Percentiles rank a stretch among this genome's conserved stretches.
Evolutionary conservation across 192 early-diverging fungal species (phyloP).

Genomic region (Backusella psychrophila): DNA sequence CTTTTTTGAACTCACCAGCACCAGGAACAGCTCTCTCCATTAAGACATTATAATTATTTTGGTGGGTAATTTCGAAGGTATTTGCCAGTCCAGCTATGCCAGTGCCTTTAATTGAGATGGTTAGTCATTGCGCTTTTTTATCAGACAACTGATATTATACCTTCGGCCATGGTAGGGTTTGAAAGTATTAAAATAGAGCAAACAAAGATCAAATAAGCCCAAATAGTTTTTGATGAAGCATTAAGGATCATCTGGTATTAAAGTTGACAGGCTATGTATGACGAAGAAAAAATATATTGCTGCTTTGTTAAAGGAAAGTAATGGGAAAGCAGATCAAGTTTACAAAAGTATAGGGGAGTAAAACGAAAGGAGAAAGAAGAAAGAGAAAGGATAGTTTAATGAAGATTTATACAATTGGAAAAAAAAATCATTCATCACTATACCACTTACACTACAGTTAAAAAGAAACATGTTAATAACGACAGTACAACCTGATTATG

Average conservation of each 20-base stretch:
- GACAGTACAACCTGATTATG: background rate
- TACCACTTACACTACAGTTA: background rate
- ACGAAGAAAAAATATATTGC: background rate
- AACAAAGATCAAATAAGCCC: constrained; percentile 2
- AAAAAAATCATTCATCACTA: background rate
- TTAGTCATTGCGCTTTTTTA: background rate
- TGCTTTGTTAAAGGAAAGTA: background rate
- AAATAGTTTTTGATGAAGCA: background rate
- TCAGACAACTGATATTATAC: background rate
- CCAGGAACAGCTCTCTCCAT: constrained; percentile 5
- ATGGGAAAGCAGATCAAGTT: background rate
- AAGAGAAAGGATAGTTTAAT: background rate
- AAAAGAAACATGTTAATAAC: constrained; percentile 3
- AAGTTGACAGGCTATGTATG: background rate
- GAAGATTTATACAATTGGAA: background rate
- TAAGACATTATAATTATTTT: background rate
- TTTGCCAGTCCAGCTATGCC: background rate
- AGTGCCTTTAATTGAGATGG: background rate
- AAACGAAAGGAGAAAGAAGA: background rate
- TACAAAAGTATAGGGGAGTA: background rate
- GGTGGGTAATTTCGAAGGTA: background rate
- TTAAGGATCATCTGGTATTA: background rate
- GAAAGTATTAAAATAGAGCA: background rate
- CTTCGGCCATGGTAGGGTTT: background rate
- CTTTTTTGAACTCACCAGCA: background rate